Conservation (phyloP, 2,329 filamentous ascomycete species). For the Zymoseptoria pseudotritici region DNA sequence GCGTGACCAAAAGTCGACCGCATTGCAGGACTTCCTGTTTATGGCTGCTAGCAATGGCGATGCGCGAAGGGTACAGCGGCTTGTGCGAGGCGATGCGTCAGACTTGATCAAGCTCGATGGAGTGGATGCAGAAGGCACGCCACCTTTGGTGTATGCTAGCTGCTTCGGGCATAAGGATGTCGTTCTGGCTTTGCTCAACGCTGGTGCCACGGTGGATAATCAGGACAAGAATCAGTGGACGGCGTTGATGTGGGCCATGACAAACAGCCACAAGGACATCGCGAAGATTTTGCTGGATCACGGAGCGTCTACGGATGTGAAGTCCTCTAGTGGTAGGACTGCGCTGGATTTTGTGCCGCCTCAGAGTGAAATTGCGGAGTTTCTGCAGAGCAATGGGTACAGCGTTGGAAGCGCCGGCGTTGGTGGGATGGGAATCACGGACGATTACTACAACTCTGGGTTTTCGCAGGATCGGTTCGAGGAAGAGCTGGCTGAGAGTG, state of each 20-base stretch:
- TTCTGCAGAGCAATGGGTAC: constrained; percentile 90
- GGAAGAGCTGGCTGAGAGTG: constrained; percentile 93
- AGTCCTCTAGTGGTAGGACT: constrained; percentile 86
- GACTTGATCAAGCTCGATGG: constrained; percentile 76
- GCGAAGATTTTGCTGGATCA: constrained; percentile 88
- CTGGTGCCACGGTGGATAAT: constrained; percentile 80
- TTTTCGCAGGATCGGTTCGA: constrained; percentile 92
- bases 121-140: constrained; percentile 87
- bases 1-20: constrained; percentile 67
- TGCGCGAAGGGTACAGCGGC: constrained; percentile 66
- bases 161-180: constrained; percentile 94
- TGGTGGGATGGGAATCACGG: constrained; percentile 56
- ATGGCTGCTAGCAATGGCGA: constrained; percentile 98
- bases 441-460: constrained; percentile 91
- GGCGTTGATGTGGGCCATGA: constrained; percentile 99
- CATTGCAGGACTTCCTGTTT: constrained; percentile 79
- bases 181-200: constrained; percentile 73
- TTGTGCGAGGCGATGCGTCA: constrained; percentile 67
- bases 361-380: constrained; percentile 93
- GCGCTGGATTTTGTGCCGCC: constrained; percentile 94
- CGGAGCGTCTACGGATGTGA: constrained; percentile 90
- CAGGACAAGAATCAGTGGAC: constrained; percentile 98
- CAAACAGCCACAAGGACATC: constrained; percentile 92
- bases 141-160: constrained; percentile 94
- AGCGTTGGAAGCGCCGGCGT: constrained; percentile 73